Percentiles rank a stretch among this genome's conserved stretches.
Evolutionary conservation across 2,329 filamentous ascomycete species (phyloP).

Genomic region (Coniella lustricola): DNA sequence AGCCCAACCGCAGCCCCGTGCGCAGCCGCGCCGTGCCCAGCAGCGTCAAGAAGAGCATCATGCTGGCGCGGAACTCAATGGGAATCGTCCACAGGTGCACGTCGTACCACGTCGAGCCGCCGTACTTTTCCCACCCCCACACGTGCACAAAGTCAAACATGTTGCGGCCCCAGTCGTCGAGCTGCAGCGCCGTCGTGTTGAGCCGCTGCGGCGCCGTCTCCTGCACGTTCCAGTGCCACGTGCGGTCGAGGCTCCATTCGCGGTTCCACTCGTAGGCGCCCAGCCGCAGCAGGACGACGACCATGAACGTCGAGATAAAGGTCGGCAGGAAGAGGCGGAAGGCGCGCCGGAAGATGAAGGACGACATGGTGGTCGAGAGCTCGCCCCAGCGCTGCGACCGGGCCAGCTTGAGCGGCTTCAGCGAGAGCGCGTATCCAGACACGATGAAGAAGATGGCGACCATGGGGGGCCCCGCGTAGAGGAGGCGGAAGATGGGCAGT

Average conservation of each 20-base stretch:
- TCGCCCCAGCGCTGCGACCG: conserved; percentile 25
- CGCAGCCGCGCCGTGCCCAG: conserved; percentile 42
- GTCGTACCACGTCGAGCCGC: conserved; percentile 45
- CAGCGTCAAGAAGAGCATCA: conserved; percentile 49
- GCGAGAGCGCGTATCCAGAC: conserved; percentile 53
- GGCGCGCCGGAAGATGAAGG: conserved; percentile 43
- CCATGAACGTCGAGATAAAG: conserved; percentile 41
- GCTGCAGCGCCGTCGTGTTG: conserved; percentile 31
- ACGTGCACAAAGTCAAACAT: conserved; percentile 45
- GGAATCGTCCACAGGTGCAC: conserved; percentile 58
- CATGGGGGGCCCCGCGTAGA: conserved; percentile 49
- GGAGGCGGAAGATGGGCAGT: conserved; percentile 46
- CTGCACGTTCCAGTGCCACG: conserved; percentile 40
- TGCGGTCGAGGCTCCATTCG: conserved; percentile 35
- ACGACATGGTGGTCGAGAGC: conserved; percentile 39
- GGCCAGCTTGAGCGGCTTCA: conserved; percentile 41
- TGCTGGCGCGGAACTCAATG: conserved; percentile 51
- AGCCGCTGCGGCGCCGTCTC: conserved; percentile 39
- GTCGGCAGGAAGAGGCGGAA: conserved; percentile 47
- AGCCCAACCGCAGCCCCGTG: conserved; percentile 34
- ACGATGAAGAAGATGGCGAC: conserved; percentile 58
- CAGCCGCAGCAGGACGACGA: conserved; percentile 36
- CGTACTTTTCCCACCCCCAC: conserved; percentile 43
- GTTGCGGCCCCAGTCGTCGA: conserved; percentile 38
- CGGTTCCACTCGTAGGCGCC: conserved; percentile 43